These are phyloP conservation scores for Fusarium odoratissimum DNA, from an alignment of 2,329 filamentous ascomycete genomes.

Conservation along the genomic window DNA sequence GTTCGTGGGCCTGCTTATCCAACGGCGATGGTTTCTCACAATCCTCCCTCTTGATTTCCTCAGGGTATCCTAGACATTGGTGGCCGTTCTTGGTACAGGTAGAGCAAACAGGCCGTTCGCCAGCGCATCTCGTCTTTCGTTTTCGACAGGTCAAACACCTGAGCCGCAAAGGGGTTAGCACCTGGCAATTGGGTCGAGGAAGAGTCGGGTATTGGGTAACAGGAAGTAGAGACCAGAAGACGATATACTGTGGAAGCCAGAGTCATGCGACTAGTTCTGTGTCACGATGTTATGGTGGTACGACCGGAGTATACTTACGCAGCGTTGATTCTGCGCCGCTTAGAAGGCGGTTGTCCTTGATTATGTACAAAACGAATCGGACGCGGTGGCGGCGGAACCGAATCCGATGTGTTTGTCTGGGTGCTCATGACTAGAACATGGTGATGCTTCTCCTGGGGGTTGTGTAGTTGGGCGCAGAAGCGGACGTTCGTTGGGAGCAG, in stretches of 20 bases:
- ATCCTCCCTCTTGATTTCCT: constrained; percentile 60
- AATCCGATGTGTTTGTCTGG: constrained; percentile 55
- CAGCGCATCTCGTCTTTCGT: constrained; percentile 80
- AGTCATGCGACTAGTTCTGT: not conserved
- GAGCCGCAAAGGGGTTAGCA: constrained; percentile 33
- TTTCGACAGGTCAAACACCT: constrained; percentile 69
- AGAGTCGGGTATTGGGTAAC: not conserved
- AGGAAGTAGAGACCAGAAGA: not conserved
- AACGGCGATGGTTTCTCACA: constrained; percentile 38
- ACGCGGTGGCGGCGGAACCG: constrained; percentile 59
- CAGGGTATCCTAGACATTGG: constrained; percentile 74
- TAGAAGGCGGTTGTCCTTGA: constrained; percentile 83
- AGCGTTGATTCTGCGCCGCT: constrained; percentile 81
- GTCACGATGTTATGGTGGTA: not conserved
- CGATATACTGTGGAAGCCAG: not conserved
- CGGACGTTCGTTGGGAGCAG: constrained; percentile 14
- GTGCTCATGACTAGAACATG: constrained; percentile 60
- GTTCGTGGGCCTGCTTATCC: constrained; percentile 23
- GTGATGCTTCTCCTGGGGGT: constrained; percentile 41
- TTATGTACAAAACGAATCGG: constrained; percentile 85
- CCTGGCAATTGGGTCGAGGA: not conserved
- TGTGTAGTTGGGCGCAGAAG: constrained; percentile 26
- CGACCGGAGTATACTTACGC: constrained; percentile 65
- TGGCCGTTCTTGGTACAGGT: constrained; percentile 80
- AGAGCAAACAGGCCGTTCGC: constrained; percentile 77